Percentiles rank a stretch among this genome's conserved stretches.
These are phyloP conservation scores for Aureobasidium uvarum DNA, from an alignment of 2,329 filamentous ascomycete genomes.

Conservation along the genomic window DNA sequence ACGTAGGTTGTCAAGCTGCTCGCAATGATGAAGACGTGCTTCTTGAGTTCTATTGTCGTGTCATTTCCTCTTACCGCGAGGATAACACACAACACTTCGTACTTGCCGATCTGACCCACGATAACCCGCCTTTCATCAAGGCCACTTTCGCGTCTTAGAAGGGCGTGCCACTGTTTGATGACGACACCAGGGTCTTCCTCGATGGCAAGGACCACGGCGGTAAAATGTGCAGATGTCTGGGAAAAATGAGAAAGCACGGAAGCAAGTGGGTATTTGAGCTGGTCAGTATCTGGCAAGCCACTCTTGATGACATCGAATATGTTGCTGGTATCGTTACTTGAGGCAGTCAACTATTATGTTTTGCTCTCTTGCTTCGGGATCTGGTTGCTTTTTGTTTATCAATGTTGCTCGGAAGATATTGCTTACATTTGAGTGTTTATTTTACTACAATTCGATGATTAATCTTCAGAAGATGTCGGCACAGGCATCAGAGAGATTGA, in stretches of 20 bases:
- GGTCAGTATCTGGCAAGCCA: slow-evolving; percentile 53
- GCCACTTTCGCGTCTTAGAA: slow-evolving; percentile 51
- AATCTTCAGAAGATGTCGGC: background rate
- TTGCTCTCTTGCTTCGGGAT: background rate
- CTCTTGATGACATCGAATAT: slow-evolving; percentile 55
- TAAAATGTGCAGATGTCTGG: slow-evolving; percentile 51
- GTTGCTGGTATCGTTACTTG: slow-evolving; percentile 46
- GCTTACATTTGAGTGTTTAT: background rate
- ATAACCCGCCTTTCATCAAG: slow-evolving; percentile 55
- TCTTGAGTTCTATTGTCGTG: slow-evolving; percentile 64
- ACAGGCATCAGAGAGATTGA: background rate
- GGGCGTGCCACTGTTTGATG: slow-evolving; percentile 46
- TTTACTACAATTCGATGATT: background rate
- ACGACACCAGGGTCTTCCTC: slow-evolving; percentile 47
- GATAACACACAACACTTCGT: slow-evolving; percentile 59
- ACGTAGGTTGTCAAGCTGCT: slow-evolving; percentile 47
- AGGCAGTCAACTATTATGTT: background rate
- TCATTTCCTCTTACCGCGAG: slow-evolving; percentile 58
- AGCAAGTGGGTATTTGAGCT: slow-evolving; percentile 48
- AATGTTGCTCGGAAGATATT: background rate
- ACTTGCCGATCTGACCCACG: slow-evolving; percentile 62
- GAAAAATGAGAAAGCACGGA: slow-evolving; percentile 47
- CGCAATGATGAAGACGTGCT: slow-evolving; percentile 51
- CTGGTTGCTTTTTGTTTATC: background rate
- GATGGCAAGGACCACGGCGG: slow-evolving; percentile 29